phyloP scores from a whole-genome alignment of 2,329 filamentous ascomycete species.

The Trichoderma citrinoviride region DNA sequence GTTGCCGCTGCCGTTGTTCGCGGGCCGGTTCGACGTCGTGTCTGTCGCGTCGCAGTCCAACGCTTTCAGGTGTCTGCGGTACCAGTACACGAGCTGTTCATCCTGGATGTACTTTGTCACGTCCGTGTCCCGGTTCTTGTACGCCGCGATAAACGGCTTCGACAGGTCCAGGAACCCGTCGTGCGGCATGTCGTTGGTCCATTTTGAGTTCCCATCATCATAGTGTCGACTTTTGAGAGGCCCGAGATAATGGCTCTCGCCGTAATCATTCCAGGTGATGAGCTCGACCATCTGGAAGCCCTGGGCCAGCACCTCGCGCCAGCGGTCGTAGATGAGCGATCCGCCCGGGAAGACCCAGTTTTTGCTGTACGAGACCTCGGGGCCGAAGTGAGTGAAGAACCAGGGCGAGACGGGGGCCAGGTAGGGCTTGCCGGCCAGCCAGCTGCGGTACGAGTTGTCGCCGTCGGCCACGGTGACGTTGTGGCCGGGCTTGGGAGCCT shows the following conservation, averaged over 20 bases:
- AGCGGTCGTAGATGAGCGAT: slow-evolving; percentile 57
- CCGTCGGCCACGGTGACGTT: slow-evolving; percentile 36
- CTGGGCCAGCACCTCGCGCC: slow-evolving; percentile 46
- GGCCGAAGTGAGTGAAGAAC: slow-evolving; percentile 52
- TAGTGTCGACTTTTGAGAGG: slow-evolving; percentile 44
- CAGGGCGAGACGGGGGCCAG: slow-evolving; percentile 43
- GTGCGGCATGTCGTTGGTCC: slow-evolving; percentile 50
- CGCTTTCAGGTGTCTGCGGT: slow-evolving; percentile 46
- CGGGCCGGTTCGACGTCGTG: slow-evolving; percentile 43
- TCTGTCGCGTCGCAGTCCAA: slow-evolving; percentile 52
- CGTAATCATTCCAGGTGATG: slow-evolving; percentile 50
- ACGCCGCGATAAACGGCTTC: slow-evolving; percentile 52
- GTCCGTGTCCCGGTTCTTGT: slow-evolving; percentile 45
- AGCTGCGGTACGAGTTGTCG: slow-evolving; percentile 35
- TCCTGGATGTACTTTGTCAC: slow-evolving; percentile 43
- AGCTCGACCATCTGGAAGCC: slow-evolving; percentile 48
- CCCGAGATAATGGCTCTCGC: slow-evolving; percentile 55
- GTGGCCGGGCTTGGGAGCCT: slow-evolving; percentile 42
- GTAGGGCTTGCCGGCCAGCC: slow-evolving; percentile 45
- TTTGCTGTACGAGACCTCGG: slow-evolving; percentile 31
- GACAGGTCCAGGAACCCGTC: slow-evolving; percentile 54
- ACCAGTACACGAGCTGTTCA: slow-evolving; percentile 56
- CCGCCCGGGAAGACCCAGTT: slow-evolving; percentile 60
- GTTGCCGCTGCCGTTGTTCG: slow-evolving; percentile 47
- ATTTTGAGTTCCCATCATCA: slow-evolving; percentile 47